Conservation (phyloP, 805 yeast genomes). For the Pichia exigua region DNA sequence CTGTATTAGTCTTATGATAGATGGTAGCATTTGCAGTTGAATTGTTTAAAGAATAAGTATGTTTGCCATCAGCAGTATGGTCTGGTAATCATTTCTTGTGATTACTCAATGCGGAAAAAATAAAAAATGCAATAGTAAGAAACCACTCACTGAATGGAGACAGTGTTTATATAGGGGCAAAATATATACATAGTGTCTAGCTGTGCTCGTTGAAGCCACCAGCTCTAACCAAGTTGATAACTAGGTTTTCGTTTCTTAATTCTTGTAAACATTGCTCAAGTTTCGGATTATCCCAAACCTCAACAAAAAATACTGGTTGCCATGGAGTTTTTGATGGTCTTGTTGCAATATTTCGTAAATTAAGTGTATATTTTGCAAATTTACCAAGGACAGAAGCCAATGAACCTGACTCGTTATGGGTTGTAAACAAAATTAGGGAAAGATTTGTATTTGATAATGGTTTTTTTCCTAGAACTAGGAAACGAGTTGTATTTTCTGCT, state of each 20-base stretch:
- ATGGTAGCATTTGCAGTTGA: neutral
- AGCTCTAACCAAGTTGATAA: neutral
- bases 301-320: slow-evolving; percentile 80
- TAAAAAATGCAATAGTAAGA: too few relatives aligned
- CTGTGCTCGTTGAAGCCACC: neutral
- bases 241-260: slow-evolving; percentile 19
- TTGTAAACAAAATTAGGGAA: slow-evolving; percentile 47
- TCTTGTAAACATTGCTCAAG: slow-evolving; percentile 32
- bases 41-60: neutral
- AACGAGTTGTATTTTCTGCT: slow-evolving; percentile 75
- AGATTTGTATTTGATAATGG: neutral
- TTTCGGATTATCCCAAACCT: slow-evolving; percentile 37
- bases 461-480: slow-evolving; percentile 53
- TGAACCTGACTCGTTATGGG: slow-evolving; percentile 65
- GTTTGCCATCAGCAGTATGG: neutral
- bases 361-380: slow-evolving; percentile 48
- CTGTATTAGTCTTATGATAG: neutral
- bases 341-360: slow-evolving; percentile 65
- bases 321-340: slow-evolving; percentile 70
- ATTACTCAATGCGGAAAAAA: neutral
- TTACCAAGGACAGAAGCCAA: slow-evolving; percentile 55
- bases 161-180: too few relatives aligned
- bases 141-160: neutral
- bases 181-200: neutral
- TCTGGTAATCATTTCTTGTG: neutral